Conservation (phyloP, 768 basidiomycete genomes). For the Crucibulum laeve region DNA sequence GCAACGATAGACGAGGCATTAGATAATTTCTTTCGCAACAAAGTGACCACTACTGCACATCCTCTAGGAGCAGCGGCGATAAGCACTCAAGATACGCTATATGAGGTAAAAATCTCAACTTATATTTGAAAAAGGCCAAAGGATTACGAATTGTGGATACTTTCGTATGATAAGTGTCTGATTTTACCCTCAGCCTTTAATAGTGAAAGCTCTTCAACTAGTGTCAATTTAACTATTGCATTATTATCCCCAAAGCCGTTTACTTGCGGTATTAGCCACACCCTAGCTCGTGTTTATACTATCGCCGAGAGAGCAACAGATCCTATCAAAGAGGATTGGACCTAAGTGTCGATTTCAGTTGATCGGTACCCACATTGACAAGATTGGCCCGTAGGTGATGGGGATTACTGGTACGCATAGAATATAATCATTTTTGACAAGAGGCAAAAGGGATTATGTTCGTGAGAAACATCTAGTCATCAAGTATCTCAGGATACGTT, state of each 20-base stretch:
- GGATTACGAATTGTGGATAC: slow-evolving; percentile 32
- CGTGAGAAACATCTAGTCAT: too few relatives aligned
- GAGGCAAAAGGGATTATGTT: too few relatives aligned
- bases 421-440: too few relatives aligned
- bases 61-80: slow-evolving; percentile 23
- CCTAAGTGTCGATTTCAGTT: background rate
- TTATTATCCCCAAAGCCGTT: too few relatives aligned
- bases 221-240: too few relatives aligned
- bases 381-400: too few relatives aligned
- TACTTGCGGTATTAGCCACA: slow-evolving; percentile 21
- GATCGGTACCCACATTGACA: background rate
- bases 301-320: slow-evolving; percentile 28
- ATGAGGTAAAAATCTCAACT: slow-evolving; percentile 28
- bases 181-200: too few relatives aligned
- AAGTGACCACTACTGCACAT: slow-evolving; percentile 19
- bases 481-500: too few relatives aligned
- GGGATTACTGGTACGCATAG: too few relatives aligned
- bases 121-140: slow-evolving; percentile 23
- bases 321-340: slow-evolving; percentile 16
- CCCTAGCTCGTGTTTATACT: slow-evolving; percentile 26
- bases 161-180: slow-evolving; percentile 21
- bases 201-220: too few relatives aligned
- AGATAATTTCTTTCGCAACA: slow-evolving; percentile 15
- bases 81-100: slow-evolving; percentile 13
- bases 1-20: slow-evolving; percentile 20